Evolutionary conservation across 768 basidiomycete species (phyloP), one percentile per base, ranked within the genome.

Genomic region (Pulveroboletus sp.): DNA sequence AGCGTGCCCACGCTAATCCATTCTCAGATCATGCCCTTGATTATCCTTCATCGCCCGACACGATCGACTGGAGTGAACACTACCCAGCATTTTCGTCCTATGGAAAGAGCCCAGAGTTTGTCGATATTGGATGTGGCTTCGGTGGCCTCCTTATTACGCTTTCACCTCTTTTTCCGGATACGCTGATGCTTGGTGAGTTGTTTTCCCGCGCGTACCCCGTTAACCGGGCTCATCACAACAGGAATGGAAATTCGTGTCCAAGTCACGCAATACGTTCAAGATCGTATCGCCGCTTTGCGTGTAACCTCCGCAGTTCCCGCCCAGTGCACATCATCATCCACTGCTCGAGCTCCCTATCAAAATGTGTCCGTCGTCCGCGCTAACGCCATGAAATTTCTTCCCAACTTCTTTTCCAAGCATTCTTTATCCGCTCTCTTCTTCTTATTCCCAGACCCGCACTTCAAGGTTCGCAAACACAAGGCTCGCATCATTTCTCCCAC

Each of bases 391-490:
- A 98, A 98, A 72, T 97, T 98, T 68, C 77, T 97, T 47, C 90
- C 94, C 6, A 98, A 98, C 69, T 97, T 93, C 69, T 97, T 99
- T 68, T 64, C 77, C 20, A 94, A 94, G 64, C 85, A 85, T 49
- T 95, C 95, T 54, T 76, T 99, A 32, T 85, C 88, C 17, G 85
- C 95, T 40, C 76, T 99, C 42, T 99, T 99, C 73, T 98, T 99
- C 75, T 80, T 98, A 50, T 99, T 98, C 71, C 97, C 97, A 35
- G 97, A 99, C 69, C 97, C 97, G 0, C 97, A 98, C 68, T 99
- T 99, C 80, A 98, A 99, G 68, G 78, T 81, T 9, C 85, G 94
- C 60, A 99, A 99, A 69, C 95, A 98, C 76, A 99, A 99, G 73
- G 95, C 95, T 2, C 86, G 97, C 63, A 98, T 98, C 65, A 94